Conservation (phyloP, 1,284 basidiomycete species). For the Acaromyces ingoldii region DNA sequence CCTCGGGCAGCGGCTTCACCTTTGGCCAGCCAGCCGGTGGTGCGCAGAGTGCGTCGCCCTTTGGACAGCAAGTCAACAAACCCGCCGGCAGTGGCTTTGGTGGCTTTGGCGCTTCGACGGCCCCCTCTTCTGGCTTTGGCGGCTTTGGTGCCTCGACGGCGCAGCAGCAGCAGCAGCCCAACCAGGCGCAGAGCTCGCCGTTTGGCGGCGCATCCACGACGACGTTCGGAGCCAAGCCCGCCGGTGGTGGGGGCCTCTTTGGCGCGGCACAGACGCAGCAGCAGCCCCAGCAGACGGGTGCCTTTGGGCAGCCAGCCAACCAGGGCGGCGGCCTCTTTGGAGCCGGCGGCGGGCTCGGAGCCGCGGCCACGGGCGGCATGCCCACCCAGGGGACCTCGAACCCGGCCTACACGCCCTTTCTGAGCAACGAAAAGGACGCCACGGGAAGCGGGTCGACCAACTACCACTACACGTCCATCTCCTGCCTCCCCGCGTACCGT, state of each 20-base stretch:
- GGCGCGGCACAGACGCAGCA: slow-evolving; percentile 2
- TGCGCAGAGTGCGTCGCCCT: slow-evolving; percentile 23
- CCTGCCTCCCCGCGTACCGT: slow-evolving; percentile 12
- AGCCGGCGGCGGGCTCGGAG: not conserved
- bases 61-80: slow-evolving; percentile 32
- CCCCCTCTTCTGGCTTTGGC: slow-evolving; percentile 17
- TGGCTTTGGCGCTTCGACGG: slow-evolving; percentile 25
- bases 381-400: slow-evolving; percentile 14
- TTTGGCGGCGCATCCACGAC: not conserved
- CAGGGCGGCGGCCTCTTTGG: slow-evolving; percentile 11
- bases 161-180: slow-evolving; percentile 8
- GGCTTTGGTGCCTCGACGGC: slow-evolving; percentile 27
- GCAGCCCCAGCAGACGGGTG: slow-evolving; percentile 32
- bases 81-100: slow-evolving; percentile 24
- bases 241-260: not conserved
- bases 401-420: slow-evolving; percentile 10
- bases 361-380: not conserved
- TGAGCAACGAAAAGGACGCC: slow-evolving; percentile 10
- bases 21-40: slow-evolving; percentile 37
- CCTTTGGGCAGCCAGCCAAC: slow-evolving; percentile 25
- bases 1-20: slow-evolving; percentile 38
- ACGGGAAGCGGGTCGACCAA: not conserved
- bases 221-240: slow-evolving; percentile 6
- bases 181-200: not conserved
- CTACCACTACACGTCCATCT: slow-evolving; percentile 11